phyloP scores from a whole-genome alignment of 106 monocot species.

The Allium sativum region DNA sequence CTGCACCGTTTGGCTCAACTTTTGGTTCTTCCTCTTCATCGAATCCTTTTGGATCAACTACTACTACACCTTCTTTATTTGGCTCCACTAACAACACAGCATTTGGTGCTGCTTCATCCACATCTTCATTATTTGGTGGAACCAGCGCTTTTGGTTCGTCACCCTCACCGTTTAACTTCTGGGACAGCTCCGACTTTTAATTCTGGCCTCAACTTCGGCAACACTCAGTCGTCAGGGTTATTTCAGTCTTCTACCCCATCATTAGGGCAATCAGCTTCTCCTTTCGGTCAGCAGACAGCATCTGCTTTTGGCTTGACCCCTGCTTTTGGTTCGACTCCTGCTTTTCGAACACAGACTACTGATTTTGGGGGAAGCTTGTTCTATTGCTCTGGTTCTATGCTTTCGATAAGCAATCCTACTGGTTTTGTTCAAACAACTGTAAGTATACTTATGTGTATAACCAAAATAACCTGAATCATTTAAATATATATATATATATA shows the following conservation, averaged over 20 bases:
- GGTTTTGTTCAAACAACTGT: conserved; percentile 66
- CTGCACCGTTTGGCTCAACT: conserved; percentile 44
- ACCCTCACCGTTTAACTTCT: conserved; percentile 24
- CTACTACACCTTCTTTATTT: conserved; percentile 53
- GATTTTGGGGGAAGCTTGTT: conserved; percentile 82
- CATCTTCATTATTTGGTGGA: conserved; percentile 56
- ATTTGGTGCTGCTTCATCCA: conserved; percentile 39
- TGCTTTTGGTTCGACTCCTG: conserved; percentile 46
- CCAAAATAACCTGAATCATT: no score
- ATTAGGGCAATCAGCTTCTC: conserved; percentile 46
- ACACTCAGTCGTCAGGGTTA: conserved; percentile 75
- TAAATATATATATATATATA: no score
- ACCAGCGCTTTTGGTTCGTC: conserved; percentile 40
- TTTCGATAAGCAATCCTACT: conserved; percentile 27
- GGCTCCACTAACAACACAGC: conserved; percentile 26
- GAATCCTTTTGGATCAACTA: conserved; percentile 56
- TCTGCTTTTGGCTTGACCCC: no score
- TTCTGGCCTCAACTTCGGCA: conserved; percentile 41
- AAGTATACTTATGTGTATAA: conserved; percentile 17
- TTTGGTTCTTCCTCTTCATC: conserved; percentile 54
- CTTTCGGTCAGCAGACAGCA: conserved; percentile 64
- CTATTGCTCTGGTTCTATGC: conserved; percentile 46
- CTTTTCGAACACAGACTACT: conserved; percentile 57
- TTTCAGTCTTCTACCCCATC: conserved; percentile 62
- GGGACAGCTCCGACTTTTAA: conserved; percentile 65